Evolutionary conservation across 2,329 filamentous ascomycete genomes (phyloP), one percentile per base, ranked within the genome.

Genomic region (Leptosphaerulina australis): DNA sequence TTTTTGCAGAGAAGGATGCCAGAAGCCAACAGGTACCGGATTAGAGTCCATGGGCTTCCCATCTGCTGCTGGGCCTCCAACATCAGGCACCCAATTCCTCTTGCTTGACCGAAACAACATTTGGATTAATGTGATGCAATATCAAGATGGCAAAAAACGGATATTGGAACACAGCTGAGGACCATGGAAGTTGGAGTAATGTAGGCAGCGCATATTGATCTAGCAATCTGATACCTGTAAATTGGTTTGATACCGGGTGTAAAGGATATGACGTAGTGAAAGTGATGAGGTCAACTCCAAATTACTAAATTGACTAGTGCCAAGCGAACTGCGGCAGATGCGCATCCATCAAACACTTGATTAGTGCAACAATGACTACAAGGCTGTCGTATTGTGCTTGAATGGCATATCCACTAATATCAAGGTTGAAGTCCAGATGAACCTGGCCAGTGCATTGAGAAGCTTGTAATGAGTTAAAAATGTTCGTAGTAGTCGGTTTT

Each of bases 11-110:
- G 67, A 62, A 1, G 68, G 70, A 50, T 79, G 67, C 71, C 75
- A 80, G 50, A 81, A 79, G 3, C 77, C 77, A 0, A 80, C 77
- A 0, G 76, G 68, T 34, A 63, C 35, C 12, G 66, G 65, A 18
- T 65, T 53, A 8, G 53, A 53, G 12, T 63, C 56, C 17, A 51
- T 46, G 9, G 41, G 41, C 17, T 51, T 51, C 9, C 48, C 48
- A 41, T 51, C 48, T 33, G 48, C 48, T 45, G 48, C 48, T 28
- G 35, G 35, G 5, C 48, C 48, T 14, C 48, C 48, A 33, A 51
- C 48, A 15, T 51, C 36, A 18, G 48, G 48, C 3, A 51, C 48
- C 48, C 48, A 51, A 5, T 34, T 39, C 30, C 41, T 45, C 20
- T 46, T 51, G 30, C 41, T 41, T 22, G 41, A 41, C 4, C 36